Evolutionary conservation across 2,329 filamentous ascomycete species (phyloP).

Genomic region (Apiospora malaysiana): DNA sequence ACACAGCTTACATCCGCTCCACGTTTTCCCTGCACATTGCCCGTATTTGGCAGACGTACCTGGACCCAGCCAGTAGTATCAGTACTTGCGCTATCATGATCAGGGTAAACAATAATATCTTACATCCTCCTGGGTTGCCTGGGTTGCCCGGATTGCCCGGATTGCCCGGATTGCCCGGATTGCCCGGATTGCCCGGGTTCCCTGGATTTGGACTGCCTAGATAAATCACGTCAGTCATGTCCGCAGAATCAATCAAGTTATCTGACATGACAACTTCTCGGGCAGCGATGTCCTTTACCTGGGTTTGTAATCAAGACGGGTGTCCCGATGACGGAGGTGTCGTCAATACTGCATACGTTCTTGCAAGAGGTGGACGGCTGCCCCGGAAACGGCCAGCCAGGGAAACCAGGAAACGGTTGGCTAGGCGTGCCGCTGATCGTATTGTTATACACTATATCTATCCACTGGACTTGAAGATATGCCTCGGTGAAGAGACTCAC

Average conservation of each 20-base stretch:
- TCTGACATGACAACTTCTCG: not conserved
- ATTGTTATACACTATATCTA: constrained; percentile 63
- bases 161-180: not conserved
- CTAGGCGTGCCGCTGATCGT: not conserved
- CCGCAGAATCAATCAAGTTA: constrained; percentile 22
- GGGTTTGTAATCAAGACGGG: constrained; percentile 39
- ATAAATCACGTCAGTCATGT: constrained; percentile 9
- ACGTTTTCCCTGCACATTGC: constrained; percentile 38
- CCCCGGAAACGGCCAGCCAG: constrained; percentile 39
- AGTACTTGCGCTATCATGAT: not conserved
- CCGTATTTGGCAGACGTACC: constrained; percentile 36
- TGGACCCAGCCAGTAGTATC: constrained; percentile 5
- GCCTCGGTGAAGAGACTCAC: constrained; percentile 47
- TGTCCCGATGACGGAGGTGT: constrained; percentile 40
- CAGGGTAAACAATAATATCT: too few relatives aligned
- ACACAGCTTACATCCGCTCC: constrained; percentile 35
- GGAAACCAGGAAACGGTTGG: constrained; percentile 39
- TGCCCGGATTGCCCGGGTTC: not conserved
- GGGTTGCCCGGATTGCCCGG: not conserved
- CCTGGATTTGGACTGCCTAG: not conserved
- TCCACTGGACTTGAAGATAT: constrained; percentile 66
- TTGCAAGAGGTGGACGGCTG: constrained; percentile 30
- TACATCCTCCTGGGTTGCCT: too few relatives aligned
- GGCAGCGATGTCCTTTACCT: not conserved
- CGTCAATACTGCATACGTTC: constrained; percentile 43